These are phyloP conservation scores for Amanita pallidorosea DNA, from an alignment of 768 basidiomycete species.

Conservation along the genomic window DNA sequence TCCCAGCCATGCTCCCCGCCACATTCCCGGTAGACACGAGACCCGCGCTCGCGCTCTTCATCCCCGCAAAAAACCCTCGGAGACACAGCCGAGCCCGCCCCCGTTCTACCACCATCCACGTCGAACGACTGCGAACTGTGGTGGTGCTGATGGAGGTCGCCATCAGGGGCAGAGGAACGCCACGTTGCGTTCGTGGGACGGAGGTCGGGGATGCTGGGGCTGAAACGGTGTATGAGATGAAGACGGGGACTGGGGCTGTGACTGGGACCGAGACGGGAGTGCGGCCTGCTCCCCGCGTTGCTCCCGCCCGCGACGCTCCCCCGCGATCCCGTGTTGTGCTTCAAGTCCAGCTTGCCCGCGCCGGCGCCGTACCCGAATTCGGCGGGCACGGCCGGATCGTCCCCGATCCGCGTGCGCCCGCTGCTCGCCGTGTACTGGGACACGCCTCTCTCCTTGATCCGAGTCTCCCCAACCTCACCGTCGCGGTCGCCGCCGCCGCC, in stretches of 20 bases:
- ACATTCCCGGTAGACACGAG: not conserved
- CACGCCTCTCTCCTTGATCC: not conserved
- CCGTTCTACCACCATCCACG: not conserved
- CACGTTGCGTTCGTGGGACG: not conserved
- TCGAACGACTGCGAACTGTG: not conserved
- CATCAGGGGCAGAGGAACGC: not conserved
- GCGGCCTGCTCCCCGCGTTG: no score
- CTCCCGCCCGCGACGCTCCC: not conserved
- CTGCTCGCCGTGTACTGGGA: constrained; percentile 3
- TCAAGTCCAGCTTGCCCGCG: not conserved
- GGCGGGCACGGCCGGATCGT: not conserved
- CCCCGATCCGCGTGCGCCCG: constrained; percentile 2
- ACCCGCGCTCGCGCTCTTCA: not conserved
- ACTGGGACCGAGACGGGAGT: no score
- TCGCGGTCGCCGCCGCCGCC: no score
- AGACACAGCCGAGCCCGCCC: no score
- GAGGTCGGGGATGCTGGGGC: not conserved
- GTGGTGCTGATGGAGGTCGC: not conserved
- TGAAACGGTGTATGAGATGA: no score
- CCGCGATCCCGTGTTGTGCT: not conserved
- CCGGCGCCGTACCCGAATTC: no score
- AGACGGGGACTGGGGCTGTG: no score
- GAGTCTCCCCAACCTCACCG: not conserved
- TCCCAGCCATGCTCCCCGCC: not conserved
- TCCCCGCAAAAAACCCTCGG: not conserved